A percentile compares a stretch with the other conserved stretches of the same genome.
Evolutionary conservation across 2,329 filamentous ascomycete genomes (phyloP).

Genomic region (Neopestalotiopsis sp.): DNA sequence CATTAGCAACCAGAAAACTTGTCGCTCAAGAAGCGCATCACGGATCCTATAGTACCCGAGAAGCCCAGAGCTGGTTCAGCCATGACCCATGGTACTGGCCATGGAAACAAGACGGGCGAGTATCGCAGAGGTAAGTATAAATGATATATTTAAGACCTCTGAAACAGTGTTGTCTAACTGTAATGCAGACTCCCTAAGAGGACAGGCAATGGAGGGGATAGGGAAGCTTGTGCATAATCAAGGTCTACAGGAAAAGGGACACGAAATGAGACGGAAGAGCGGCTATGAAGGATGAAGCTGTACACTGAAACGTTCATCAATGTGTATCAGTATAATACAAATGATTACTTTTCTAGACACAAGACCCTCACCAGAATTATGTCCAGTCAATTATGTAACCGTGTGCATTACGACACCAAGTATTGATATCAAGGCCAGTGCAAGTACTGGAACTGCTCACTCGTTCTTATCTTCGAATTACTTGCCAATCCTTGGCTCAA

Average conservation of each 20-base stretch:
- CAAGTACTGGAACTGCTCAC: too few relatives aligned
- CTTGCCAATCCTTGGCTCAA: too few relatives aligned
- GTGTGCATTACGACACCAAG: too few relatives aligned
- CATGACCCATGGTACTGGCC: slow-evolving; percentile 7
- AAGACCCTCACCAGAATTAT: too few relatives aligned
- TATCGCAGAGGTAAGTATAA: slow-evolving; percentile 1
- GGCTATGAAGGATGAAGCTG: not conserved
- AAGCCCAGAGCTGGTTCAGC: not conserved
- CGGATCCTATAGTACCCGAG: not conserved
- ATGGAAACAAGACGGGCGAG: slow-evolving; percentile 13
- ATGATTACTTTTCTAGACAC: too few relatives aligned
- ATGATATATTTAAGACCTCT: not conserved
- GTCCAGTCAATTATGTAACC: too few relatives aligned
- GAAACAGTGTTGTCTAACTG: not conserved
- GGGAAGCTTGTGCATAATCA: slow-evolving; percentile 5
- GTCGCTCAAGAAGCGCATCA: slow-evolving; percentile 12
- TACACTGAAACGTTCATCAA: not conserved
- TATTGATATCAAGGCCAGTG: too few relatives aligned
- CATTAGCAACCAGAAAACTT: not conserved
- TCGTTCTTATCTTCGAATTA: too few relatives aligned
- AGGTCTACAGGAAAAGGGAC: slow-evolving; percentile 7
- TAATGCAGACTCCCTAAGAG: slow-evolving; percentile 8
- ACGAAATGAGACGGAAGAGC: slow-evolving; percentile 1
- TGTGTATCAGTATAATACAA: not conserved
- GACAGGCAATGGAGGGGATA: slow-evolving; percentile 7